These are phyloP conservation scores for Rhynchospora breviuscula DNA, from an alignment of 176 grass and related monocot genomes.

Conservation along the genomic window DNA sequence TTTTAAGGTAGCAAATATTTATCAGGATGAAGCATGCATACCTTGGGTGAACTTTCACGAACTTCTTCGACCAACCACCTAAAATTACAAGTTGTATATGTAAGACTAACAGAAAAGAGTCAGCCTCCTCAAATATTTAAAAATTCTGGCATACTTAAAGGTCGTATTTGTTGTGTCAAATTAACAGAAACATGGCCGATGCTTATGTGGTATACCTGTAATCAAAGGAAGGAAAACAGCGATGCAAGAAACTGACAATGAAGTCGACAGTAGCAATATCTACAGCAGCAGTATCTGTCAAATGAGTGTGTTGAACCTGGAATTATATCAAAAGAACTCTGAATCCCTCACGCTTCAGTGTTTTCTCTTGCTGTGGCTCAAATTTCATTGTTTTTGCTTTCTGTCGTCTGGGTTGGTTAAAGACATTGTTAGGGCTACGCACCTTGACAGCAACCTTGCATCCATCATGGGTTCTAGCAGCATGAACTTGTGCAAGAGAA, in stretches of 20 bases:
- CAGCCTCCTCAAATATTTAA: background rate
- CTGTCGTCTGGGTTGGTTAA: background rate
- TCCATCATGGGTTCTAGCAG: conserved; percentile 78
- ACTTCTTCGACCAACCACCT: conserved; percentile 99
- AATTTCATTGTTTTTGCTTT: background rate
- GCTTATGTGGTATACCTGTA: conserved; percentile 57
- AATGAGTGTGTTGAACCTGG: conserved; percentile 85
- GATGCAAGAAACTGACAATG: conserved; percentile 72
- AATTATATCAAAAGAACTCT: conserved; percentile 10
- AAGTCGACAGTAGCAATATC: conserved; percentile 90
- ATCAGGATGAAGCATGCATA: conserved; percentile 15
- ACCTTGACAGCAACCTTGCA: conserved; percentile 93
- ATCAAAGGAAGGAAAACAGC: conserved; percentile 81
- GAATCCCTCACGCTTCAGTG: background rate
- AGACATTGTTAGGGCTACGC: background rate
- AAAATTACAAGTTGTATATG: background rate
- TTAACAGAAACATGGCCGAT: background rate
- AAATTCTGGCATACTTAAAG: background rate
- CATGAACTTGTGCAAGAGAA: conserved; percentile 98
- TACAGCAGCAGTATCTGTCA: conserved; percentile 64
- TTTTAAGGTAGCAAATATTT: conserved; percentile 12
- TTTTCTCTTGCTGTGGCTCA: background rate
- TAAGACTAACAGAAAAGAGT: background rate
- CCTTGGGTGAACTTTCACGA: conserved; percentile 85
- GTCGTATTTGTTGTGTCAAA: background rate